Evolutionary conservation across 257 asterid species (phyloP).

Genomic region (Oldenlandia corymbosa): DNA sequence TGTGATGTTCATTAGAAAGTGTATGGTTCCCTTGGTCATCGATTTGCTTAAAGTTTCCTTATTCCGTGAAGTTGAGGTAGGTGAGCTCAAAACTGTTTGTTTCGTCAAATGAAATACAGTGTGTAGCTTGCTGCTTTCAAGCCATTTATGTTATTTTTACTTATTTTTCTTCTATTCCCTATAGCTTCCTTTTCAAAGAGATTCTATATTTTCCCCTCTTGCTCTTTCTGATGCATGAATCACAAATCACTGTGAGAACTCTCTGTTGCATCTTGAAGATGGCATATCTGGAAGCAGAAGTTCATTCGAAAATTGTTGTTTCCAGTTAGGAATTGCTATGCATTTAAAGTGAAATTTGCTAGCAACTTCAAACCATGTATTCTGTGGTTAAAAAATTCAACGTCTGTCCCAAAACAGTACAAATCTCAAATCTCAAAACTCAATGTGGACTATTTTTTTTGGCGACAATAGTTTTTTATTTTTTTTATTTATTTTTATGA

Average conservation of each 20-base stretch:
- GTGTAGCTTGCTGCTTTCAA: no score
- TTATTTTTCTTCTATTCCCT: not conserved
- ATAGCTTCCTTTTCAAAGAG: not conserved
- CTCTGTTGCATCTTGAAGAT: no score
- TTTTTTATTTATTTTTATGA: no score
- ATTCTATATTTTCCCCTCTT: not conserved
- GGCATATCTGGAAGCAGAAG: not conserved
- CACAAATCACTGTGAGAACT: no score
- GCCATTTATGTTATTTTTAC: no score
- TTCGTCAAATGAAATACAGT: not conserved
- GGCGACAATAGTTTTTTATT: no score
- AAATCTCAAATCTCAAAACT: no score
- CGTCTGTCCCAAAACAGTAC: no score
- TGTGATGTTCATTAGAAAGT: slow-evolving; percentile 50
- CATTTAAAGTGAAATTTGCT: not conserved
- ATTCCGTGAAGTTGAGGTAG: slow-evolving; percentile 78
- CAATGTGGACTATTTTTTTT: no score
- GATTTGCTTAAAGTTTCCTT: slow-evolving; percentile 50
- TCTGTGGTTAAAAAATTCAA: not conserved
- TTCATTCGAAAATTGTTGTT: not conserved
- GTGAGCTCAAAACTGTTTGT: not conserved
- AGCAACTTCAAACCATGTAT: not conserved
- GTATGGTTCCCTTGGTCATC: slow-evolving; percentile 44
- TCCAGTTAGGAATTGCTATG: not conserved
- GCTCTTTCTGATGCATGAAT: not conserved